Conservation (phyloP, 192 early-diverging fungal genomes). For the Coemansia sp. region DNA sequence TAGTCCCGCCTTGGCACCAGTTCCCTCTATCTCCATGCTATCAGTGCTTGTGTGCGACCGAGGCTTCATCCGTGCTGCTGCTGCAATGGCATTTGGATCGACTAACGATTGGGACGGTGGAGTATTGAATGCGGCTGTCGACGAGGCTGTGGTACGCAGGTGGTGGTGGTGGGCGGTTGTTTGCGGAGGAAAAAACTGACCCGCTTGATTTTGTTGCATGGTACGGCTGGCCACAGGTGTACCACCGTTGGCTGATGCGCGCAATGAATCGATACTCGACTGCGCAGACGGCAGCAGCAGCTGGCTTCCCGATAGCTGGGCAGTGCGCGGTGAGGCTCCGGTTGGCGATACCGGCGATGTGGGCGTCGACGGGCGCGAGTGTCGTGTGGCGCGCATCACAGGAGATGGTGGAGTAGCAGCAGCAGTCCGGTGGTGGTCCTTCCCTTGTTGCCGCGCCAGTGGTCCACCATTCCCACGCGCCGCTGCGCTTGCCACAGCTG, state of each 20-base stretch:
- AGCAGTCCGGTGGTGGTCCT: neutral
- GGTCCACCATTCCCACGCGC: constrained; percentile 7
- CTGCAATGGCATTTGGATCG: neutral
- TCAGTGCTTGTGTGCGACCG: constrained; percentile 31
- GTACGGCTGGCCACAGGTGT: neutral
- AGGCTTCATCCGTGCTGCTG: constrained; percentile 22
- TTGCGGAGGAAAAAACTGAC: neutral
- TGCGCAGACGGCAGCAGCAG: constrained; percentile 14
- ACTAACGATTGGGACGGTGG: neutral
- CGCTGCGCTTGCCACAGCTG: constrained; percentile 6
- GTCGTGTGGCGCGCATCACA: constrained; percentile 47
- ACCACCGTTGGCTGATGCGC: neutral
- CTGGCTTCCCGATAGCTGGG: neutral
- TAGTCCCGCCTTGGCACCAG: neutral
- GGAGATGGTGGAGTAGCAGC: constrained; percentile 35
- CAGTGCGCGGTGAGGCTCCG: neutral
- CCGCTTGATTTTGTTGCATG: neutral
- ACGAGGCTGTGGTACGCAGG: neutral
- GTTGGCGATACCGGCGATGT: constrained; percentile 8
- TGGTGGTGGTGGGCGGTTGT: neutral
- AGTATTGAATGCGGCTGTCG: neutral
- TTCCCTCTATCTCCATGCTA: neutral
- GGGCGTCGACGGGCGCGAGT: constrained; percentile 49
- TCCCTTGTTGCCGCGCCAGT: neutral
- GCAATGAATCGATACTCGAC: constrained; percentile 30